Base-by-base conservation (phyloP, 2,329 filamentous ascomycete genomes). In the Phialemoniopsis sp. region DNA sequence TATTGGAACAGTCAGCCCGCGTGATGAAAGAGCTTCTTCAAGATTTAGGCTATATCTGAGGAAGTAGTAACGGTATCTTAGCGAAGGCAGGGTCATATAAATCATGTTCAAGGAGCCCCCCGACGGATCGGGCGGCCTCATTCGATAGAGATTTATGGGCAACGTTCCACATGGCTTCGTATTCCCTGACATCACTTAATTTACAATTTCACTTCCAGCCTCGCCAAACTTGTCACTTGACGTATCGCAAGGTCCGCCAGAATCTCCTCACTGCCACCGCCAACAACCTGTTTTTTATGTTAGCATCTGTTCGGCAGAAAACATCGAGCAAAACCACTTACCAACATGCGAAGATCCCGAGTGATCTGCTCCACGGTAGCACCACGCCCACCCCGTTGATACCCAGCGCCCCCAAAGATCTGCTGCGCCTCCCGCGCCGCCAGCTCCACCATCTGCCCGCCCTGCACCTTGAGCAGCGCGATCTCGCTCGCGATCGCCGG, bases 181-280 rank as follows among this genome's bases (percentile, higher is more conserved):
- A n/a, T n/a, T 26, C 10, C 21, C 21, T 26, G 21, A 26, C 6
- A 6, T 26, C 21, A 6, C 6, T 26, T 26, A 26, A 10, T 6
- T 26, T 26, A 26, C 21, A 26, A 10, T 10, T 26, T 26, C 10
- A 26, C 6, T 6, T 26, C 21, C 10, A 26, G 6, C 26, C 35
- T 31, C 3, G 43, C 28, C 29, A 33, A 31, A 14, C 33, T 35
- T 30, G 39, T 41, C 46, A 76, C 73, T 47, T 75, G 68, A 4
- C 67, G 63, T 13, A 76, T 59, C 2, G 70, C 68, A 29, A 77
- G 46, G 45, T 78, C 72, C 0, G 66, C 63, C 34, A 77, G 60
- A 38, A 78, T 76, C 52, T 77, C 73, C 43, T 78, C 73, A 42
- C 72, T 76, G 0, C 73, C 73, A 9, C 73, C 73, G 4, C 73